Percentiles rank a stretch among this genome's conserved stretches.
These are phyloP conservation scores for Macrophomina pseudophaseolina DNA, from an alignment of 2,329 filamentous ascomycete genomes.

Conservation along the genomic window DNA sequence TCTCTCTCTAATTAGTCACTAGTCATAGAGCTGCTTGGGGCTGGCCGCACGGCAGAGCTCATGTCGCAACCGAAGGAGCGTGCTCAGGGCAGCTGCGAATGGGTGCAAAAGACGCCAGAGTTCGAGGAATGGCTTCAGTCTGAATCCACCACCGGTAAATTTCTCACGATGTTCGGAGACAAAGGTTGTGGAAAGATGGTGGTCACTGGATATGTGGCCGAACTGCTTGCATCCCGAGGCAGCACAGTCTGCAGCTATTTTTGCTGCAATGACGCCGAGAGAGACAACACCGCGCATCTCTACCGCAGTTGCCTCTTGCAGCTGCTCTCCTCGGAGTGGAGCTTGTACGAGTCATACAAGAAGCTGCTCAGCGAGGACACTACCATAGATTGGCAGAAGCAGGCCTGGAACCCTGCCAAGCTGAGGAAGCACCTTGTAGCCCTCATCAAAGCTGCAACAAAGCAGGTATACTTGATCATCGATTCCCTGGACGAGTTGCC, in stretches of 20 bases:
- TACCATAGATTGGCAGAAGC: background rate
- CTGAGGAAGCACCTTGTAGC: background rate
- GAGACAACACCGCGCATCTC: background rate
- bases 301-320: slow-evolving; percentile 14
- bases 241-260: background rate
- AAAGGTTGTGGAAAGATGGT: slow-evolving; percentile 14
- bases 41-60: background rate
- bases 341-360: background rate
- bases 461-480: slow-evolving; percentile 4
- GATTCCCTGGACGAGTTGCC: slow-evolving; percentile 10
- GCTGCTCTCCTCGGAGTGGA: background rate
- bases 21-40: slow-evolving; percentile 9
- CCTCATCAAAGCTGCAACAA: background rate
- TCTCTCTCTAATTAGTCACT: no score
- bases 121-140: slow-evolving; percentile 3
- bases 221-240: background rate
- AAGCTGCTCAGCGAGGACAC: background rate
- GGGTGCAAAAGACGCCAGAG: background rate
- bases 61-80: background rate
- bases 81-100: slow-evolving; percentile 8
- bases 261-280: slow-evolving; percentile 1
- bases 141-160: background rate
- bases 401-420: background rate
- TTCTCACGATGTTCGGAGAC: slow-evolving; percentile 14
- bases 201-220: slow-evolving; percentile 3